Evolutionary conservation across 108 stramenopile genomes (phyloP).

Genomic region (Seminavis robusta): DNA sequence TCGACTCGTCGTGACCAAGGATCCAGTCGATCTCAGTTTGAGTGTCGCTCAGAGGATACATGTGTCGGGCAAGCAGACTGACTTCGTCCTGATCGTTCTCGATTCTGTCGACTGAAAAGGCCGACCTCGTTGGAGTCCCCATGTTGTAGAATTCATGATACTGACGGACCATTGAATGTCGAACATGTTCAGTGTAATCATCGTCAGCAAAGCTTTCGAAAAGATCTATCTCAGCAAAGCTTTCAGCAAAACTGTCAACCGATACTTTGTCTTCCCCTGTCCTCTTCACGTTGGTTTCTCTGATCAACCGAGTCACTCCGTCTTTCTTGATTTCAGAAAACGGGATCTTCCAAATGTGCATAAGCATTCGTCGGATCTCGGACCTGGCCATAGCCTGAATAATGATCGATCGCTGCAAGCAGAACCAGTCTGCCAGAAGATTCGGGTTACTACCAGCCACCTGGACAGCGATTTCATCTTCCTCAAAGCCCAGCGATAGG

Average conservation of each 20-base stretch:
- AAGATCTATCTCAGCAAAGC: slow-evolving; percentile 4
- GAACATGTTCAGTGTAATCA: slow-evolving; percentile 18
- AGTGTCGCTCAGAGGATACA: slow-evolving; percentile 39
- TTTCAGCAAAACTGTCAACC: slow-evolving; percentile 17
- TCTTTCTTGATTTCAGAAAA: slow-evolving; percentile 11
- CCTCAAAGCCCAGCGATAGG: slow-evolving; percentile 51
- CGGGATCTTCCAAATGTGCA: slow-evolving; percentile 31
- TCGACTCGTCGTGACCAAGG: slow-evolving; percentile 24
- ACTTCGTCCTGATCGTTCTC: slow-evolving; percentile 2
- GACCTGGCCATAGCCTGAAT: slow-evolving; percentile 62
- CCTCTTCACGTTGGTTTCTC: too few species aligned
- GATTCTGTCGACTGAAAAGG: background rate
- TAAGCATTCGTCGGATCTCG: slow-evolving; percentile 36
- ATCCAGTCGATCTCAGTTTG: slow-evolving; percentile 52
- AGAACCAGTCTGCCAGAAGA: slow-evolving; percentile 62
- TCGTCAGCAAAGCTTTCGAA: slow-evolving; percentile 48
- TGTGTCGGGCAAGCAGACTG: slow-evolving; percentile 30
- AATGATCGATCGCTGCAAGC: slow-evolving; percentile 42
- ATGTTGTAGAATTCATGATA: slow-evolving; percentile 36
- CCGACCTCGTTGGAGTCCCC: background rate
- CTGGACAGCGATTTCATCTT: slow-evolving; percentile 49
- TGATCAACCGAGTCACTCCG: background rate
- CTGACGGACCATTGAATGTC: slow-evolving; percentile 29
- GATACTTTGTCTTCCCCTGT: too few species aligned
- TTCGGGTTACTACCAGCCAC: slow-evolving; percentile 54